A percentile compares a stretch with the other conserved stretches of the same genome.
phyloP scores from a whole-genome alignment of 495 filamentous ascomycete species.

The Pyrenula aspistea region DNA sequence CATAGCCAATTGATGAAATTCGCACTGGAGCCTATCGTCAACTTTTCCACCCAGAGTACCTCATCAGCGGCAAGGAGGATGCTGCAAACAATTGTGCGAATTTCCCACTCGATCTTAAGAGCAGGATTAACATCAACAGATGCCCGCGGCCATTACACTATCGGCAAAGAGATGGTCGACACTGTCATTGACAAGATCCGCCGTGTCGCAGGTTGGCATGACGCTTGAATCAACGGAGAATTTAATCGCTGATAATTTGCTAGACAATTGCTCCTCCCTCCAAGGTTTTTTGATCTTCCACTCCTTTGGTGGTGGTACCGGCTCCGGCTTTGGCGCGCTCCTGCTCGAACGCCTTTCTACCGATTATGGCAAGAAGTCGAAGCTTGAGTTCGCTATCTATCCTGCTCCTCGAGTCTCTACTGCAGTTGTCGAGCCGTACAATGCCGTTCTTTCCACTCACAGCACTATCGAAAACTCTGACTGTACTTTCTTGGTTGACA shows the following conservation, averaged over 20 bases:
- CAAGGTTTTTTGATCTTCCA: constrained; percentile 92
- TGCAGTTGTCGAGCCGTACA: constrained; percentile 88
- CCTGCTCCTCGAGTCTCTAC: constrained; percentile 77
- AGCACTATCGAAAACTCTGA: constrained; percentile 90
- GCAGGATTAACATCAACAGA: constrained; percentile 34
- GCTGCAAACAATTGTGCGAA: constrained; percentile 74
- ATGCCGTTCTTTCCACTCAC: constrained; percentile 82
- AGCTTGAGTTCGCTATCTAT: constrained; percentile 87
- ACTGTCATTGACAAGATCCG: constrained; percentile 75
- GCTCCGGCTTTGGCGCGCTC: constrained; percentile 80
- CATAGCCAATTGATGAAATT: constrained; percentile 76
- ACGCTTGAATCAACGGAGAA: background rate
- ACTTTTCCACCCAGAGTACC: constrained; percentile 78
- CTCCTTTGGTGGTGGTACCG: constrained; percentile 87
- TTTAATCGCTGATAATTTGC: constrained; percentile 8
- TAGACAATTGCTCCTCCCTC: constrained; percentile 83
- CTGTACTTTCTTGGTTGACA: constrained; percentile 87
- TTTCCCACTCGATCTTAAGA: background rate
- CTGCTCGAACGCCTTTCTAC: constrained; percentile 77
- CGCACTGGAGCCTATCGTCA: constrained; percentile 71
- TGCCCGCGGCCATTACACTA: constrained; percentile 86
- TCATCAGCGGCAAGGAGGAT: constrained; percentile 90
- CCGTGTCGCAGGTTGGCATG: constrained; percentile 57
- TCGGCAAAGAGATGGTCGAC: constrained; percentile 84
- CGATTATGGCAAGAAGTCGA: constrained; percentile 91